Percentiles rank a stretch among this genome's conserved stretches.
Conservation (phyloP, 805 yeast genomes). For the Spathaspora gorwiae region DNA sequence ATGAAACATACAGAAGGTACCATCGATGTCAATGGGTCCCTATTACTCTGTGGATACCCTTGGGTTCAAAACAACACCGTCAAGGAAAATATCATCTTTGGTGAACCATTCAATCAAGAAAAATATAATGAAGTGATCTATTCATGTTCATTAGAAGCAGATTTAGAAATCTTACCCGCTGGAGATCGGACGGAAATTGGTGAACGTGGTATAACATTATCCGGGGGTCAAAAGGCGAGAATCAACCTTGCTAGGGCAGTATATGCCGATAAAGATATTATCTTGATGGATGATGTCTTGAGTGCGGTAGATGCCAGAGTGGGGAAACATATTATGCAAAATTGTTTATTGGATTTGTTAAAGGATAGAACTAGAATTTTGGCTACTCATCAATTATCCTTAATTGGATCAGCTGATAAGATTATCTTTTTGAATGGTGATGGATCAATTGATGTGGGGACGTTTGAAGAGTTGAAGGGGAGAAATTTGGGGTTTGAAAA, state of each 20-base stretch:
- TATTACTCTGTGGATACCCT: slow-evolving; percentile 29
- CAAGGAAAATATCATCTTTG: slow-evolving; percentile 29
- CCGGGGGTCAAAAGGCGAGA: slow-evolving; percentile 37
- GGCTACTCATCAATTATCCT: slow-evolving; percentile 34
- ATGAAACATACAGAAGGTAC: slow-evolving; percentile 30
- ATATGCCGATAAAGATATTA: slow-evolving; percentile 26
- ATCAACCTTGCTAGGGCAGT: slow-evolving; percentile 34
- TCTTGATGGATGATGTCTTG: slow-evolving; percentile 31
- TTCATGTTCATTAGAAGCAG: slow-evolving; percentile 28
- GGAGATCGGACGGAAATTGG: slow-evolving; percentile 36
- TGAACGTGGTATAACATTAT: slow-evolving; percentile 33
- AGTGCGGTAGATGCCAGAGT: slow-evolving; percentile 37
- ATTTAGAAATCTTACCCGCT: slow-evolving; percentile 28
- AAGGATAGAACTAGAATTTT: slow-evolving; percentile 29
- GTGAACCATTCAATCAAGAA: slow-evolving; percentile 17
- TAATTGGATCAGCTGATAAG: slow-evolving; percentile 29
- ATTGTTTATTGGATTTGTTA: slow-evolving; percentile 25
- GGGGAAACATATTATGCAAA: slow-evolving; percentile 31
- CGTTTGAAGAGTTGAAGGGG: slow-evolving; percentile 19
- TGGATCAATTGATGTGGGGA: slow-evolving; percentile 27
- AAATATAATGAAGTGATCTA: slow-evolving; percentile 23
- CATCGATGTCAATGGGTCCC: slow-evolving; percentile 25
- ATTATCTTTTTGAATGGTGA: slow-evolving; percentile 29
- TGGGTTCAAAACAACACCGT: slow-evolving; percentile 36
- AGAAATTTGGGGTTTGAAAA: slow-evolving; percentile 23